Evolutionary conservation across 768 basidiomycete genomes (phyloP), one percentile per base, ranked within the genome.

Genomic region (Crassisporium funariophilum): DNA sequence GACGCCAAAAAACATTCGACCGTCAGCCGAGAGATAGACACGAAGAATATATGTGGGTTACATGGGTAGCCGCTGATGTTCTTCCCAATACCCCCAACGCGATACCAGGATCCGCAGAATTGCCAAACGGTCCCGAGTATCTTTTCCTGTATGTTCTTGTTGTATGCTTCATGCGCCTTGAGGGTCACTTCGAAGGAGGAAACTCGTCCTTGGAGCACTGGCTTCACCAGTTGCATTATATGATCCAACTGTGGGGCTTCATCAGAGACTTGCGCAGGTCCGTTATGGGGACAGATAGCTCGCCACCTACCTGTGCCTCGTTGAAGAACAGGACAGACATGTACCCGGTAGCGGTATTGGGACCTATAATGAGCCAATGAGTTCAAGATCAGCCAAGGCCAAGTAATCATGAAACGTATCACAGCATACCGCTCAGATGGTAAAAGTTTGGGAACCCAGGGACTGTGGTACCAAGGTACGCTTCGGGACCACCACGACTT

Each of bases 401-500:
- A 8, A 19, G 38, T n/a, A 15, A 19, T 5, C 27, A 24, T 5
- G 21, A 41, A 7, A 15, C 33, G 11, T 13, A 20, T 5, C 10
- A 21, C 27, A 11, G 50, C 60, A 24, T 44, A 75, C 77, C 78
- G 34, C 62, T 53, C 4, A 77, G 41, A 7, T 65, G 59, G 53
- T 63, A 76, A 41, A 76, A 68, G 52, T 78, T 78, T 0, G 77
- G 77, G 53, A 78, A 78, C 9, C 68, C 69, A 22, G 76, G 73
- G 4, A 73, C 46, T 4, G 65, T 61, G 1, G 72, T 75, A 20
- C 74, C 76, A 6, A 70, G 55, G 53, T 77, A 77, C 13, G 75
- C 75, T 36, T 66, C 65, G 8, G 76, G 71, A 0, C 76, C 76
- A 0, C 64, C 64, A n/a, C 69, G 57, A 5, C 58, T 50, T 8